Base-by-base conservation (phyloP, 352 stramenopile genomes). In the Phytophthora constricta region DNA sequence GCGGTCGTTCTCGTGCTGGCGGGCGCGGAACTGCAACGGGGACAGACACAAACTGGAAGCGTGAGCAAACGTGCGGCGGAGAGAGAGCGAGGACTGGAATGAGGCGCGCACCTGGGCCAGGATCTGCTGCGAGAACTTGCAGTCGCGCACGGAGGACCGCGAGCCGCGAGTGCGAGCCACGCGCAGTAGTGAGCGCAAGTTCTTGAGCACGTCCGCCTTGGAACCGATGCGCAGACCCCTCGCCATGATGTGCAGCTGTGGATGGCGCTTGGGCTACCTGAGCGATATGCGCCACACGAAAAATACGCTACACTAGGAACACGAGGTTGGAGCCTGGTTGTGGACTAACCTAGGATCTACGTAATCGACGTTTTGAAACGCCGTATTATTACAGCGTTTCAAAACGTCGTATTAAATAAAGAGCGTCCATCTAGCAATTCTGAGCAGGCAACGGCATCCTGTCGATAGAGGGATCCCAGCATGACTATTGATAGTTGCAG, bases 181-280 rank as follows among this genome's bases (percentile, higher is more conserved):
- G 25, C 84, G 85, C 66, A 95, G 70, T 60, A 95, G 68, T 49
- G 79, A 72, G 50, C 87, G 87, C 62, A 95, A 65, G 61, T 80
- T 91, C 74, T 90, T 93, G 48, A 95, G 59, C 61, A 91, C 85
- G 23, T 93, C 85, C 17, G 75, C 41, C 84, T 95, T 95, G 56
- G 87, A 91, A 65, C 87, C 87, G 61, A 95, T 88, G 56, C 86
- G 87, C 63, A 90, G 54, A 25, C 84, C 85, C 14, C 82, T 74
- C 61, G 79, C 83, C 84, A 95, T 94, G 28, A 37, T 74, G 42
- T 19, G 33, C n/a, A n/a, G 50, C 25, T 4, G 11, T 45, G 5
- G 22, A 27, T 9, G 50, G 14, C 50, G n/a, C n/a, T n/a, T n/a
- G n/a, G n/a, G n/a, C n/a, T n/a, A n/a, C n/a, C n/a, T n/a, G n/a